Percentiles rank a stretch among this genome's conserved stretches.
phyloP scores from a whole-genome alignment of 2,329 filamentous ascomycete genomes.

The Ceratocystis colombiana region DNA sequence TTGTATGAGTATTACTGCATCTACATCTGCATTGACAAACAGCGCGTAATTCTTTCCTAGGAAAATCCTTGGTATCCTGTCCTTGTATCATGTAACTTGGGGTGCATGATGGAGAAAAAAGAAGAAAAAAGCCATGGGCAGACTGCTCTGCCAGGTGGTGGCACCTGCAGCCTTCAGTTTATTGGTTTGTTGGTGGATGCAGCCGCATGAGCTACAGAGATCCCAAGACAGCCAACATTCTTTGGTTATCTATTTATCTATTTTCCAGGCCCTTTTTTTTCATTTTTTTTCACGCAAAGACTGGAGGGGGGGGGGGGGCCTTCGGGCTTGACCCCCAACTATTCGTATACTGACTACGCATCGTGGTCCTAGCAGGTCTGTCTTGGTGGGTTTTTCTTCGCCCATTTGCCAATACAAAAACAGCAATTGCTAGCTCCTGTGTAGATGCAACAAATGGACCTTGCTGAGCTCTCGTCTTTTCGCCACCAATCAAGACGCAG shows the following conservation, averaged over 20 bases:
- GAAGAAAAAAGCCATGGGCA: not conserved
- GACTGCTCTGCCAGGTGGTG: not conserved
- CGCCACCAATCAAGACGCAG: constrained; percentile 11
- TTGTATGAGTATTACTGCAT: not conserved
- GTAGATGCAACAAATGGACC: not conserved
- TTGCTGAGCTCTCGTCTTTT: not conserved
- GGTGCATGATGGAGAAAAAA: not conserved
- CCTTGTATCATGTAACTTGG: not conserved
- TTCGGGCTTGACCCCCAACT: not conserved
- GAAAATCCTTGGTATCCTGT: not conserved
- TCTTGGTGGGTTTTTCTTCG: not conserved
- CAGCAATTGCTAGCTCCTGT: no score
- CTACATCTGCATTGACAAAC: constrained; percentile 9
- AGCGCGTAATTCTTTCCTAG: not conserved
- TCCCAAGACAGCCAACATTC: no score
- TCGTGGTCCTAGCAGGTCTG: no score
- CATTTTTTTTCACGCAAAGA: not conserved
- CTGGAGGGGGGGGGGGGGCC: not conserved
- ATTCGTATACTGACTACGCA: no score
- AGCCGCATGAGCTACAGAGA: no score
- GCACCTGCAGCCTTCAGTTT: not conserved
- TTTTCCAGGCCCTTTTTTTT: not conserved
- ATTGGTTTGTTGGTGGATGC: no score
- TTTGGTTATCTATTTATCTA: no score
- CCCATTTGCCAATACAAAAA: not conserved